Evolutionary conservation across 192 early-diverging fungal species (phyloP).

Genomic region (Lobulomyces angularis): DNA sequence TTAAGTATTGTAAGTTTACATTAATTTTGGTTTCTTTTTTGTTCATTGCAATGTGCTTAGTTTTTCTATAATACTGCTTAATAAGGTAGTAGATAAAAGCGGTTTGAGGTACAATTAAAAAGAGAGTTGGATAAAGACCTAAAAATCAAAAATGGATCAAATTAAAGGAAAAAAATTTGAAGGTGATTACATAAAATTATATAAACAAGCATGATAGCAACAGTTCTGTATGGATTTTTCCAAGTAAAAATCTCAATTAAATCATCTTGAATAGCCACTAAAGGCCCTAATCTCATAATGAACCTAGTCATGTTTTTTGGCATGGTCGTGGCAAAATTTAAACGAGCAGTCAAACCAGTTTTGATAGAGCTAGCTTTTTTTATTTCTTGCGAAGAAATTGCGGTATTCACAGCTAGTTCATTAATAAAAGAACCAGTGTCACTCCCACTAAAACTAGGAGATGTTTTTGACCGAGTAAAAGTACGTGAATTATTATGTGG

Average conservation of each 20-base stretch:
- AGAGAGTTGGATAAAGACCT: conserved; percentile 46
- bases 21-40: conserved; percentile 10
- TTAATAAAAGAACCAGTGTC: too few species aligned
- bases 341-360: too few species aligned
- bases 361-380: conserved; percentile 25
- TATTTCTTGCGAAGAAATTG: conserved; percentile 19
- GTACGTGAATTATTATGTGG: too few species aligned
- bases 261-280: conserved; percentile 51
- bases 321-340: conserved; percentile 53
- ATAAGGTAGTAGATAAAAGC: conserved; percentile 38
- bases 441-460: too few species aligned
- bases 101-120: conserved; percentile 38
- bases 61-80: conserved; percentile 33
- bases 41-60: conserved; percentile 19
- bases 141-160: conserved; percentile 20
- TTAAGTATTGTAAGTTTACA: conserved; percentile 40
- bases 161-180: too few species aligned
- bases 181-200: conserved; percentile 44
- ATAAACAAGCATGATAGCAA: conserved; percentile 34
- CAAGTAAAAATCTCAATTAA: conserved; percentile 53
- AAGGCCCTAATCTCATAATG: conserved; percentile 43
- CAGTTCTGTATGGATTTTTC: conserved; percentile 54
- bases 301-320: conserved; percentile 58
- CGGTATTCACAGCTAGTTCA: conserved; percentile 32
- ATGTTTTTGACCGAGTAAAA: too few species aligned